Conservation (phyloP, 768 basidiomycete genomes). For the Exsudoporus frostii region DNA sequence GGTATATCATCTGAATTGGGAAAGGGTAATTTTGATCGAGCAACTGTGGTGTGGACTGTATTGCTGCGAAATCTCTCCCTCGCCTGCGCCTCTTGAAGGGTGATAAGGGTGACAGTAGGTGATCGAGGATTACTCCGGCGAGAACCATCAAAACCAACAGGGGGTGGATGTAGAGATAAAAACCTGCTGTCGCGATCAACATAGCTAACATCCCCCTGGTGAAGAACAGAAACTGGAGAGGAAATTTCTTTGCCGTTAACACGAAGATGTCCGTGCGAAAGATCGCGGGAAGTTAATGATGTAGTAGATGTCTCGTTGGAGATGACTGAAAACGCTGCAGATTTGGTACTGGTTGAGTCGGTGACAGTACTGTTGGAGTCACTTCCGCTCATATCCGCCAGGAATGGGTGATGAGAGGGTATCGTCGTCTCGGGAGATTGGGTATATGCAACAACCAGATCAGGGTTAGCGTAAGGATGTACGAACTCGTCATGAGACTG, state of each 20-base stretch:
- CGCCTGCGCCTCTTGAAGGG: conserved; percentile 76
- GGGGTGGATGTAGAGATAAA: conserved; percentile 33
- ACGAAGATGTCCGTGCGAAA: conserved; percentile 15
- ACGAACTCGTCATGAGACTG: conserved; percentile 34
- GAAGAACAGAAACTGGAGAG: conserved; percentile 46
- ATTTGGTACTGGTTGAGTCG: conserved; percentile 39
- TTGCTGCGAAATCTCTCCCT: conserved; percentile 55
- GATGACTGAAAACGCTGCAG: conserved; percentile 34
- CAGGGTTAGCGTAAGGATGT: conserved; percentile 83
- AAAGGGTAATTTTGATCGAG: conserved; percentile 30
- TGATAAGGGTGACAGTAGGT: conserved; percentile 63
- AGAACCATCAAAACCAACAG: conserved; percentile 33
- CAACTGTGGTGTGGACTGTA: conserved; percentile 34
- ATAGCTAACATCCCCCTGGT: conserved; percentile 25
- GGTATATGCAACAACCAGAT: conserved; percentile 46
- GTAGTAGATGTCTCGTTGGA: conserved; percentile 33
- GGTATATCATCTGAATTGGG: conserved; percentile 33
- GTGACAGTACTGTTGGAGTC: conserved; percentile 55
- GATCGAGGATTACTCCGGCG: conserved; percentile 51
- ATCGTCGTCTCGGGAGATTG: conserved; percentile 27
- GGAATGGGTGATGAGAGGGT: conserved; percentile 29
- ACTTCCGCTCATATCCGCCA: conserved; percentile 39
- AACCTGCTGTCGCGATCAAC: conserved; percentile 30
- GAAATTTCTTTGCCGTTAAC: conserved; percentile 55
- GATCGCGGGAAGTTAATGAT: conserved; percentile 22